Percentiles rank a stretch among this genome's conserved stretches.
phyloP scores from a whole-genome alignment of 345 rosid species.

The Mercurialis annua region DNA sequence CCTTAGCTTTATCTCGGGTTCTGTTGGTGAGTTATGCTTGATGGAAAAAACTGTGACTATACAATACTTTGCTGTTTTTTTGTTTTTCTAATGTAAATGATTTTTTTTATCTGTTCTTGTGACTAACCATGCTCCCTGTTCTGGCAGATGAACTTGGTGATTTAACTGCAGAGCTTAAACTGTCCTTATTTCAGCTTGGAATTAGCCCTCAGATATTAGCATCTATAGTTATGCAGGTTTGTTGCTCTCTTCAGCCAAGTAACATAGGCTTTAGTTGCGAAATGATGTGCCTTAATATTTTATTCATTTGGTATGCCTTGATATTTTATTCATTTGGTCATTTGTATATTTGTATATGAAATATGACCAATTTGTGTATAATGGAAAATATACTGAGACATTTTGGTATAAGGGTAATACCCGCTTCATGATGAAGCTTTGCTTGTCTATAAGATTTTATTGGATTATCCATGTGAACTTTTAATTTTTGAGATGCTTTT shows the following conservation, averaged over 20 bases:
- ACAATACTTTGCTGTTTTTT: neutral
- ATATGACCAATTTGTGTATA: neutral
- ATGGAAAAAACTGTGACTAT: neutral
- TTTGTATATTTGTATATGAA: neutral
- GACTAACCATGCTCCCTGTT: neutral
- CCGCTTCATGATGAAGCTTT: neutral
- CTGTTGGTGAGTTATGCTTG: conserved; percentile 59
- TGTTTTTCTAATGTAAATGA: conserved; percentile 11
- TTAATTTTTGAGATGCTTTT: neutral
- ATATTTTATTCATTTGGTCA: neutral
- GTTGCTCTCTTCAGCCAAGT: conserved; percentile 13
- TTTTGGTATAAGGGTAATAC: neutral
- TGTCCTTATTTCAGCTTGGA: conserved; percentile 94
- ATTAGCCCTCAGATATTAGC: conserved; percentile 89
- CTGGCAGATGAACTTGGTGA: conserved; percentile 83
- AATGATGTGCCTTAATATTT: neutral
- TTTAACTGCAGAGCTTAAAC: conserved; percentile 70
- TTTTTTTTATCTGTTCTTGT: neutral
- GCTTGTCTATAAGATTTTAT: neutral
- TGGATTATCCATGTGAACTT: neutral
- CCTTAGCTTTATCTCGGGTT: conserved; percentile 83
- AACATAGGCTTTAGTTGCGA: neutral
- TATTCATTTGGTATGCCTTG: no score
- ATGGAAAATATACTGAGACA: neutral
- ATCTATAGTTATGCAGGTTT: conserved; percentile 89